Base-by-base conservation (phyloP, 768 basidiomycete genomes). In the Pilatotrama ljubarskyi region DNA sequence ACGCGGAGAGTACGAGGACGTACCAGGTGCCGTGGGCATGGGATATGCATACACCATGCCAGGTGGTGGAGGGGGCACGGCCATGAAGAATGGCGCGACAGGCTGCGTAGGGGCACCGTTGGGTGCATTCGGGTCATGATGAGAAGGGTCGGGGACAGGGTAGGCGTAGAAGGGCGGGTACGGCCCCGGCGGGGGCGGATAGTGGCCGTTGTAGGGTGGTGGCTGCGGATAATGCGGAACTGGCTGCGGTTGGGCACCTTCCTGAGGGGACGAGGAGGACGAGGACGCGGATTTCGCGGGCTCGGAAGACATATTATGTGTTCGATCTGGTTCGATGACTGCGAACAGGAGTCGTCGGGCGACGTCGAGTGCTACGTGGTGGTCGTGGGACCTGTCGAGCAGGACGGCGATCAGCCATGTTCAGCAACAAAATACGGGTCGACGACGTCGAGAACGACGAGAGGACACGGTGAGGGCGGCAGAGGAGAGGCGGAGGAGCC, bases 11-110 rank as follows among this genome's bases (percentile, higher is more conserved):
- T 50, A 7, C 26, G 22, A 55, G 22, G 56, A 58, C 72, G 17
- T 24, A 76, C 77, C 72, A 69, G 75, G 76, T 4, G 73, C 74
- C 10, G 72, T 68, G 15, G 76, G 75, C 14, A 76, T 71, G 0
- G 76, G 73, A 55, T 78, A 80, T 17, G 74, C 77, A 51, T 77
- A 78, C 58, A 80, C 71, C 75, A 79, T 75, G 36, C 78, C 78
- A 13, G 76, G 77, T 5, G 76, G 67, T 0, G 73, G 75, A 11
- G 76, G 70, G 42, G 69, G 68, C 6, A 74, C 72, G 2, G 75
- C 74, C 62, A 78, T 74, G 66, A 76, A 69, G 50, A 75, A 77
- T 17, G 69, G 76, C 11, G 71, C 74, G 29, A 75, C 74, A 4
- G 74, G 64, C 17, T 53, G 61, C 1, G 56, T 32, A 0, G 74